Evolutionary conservation across 768 basidiomycete genomes (phyloP), one percentile per base, ranked within the genome.

Genomic region (Kockovaella imperatae): DNA sequence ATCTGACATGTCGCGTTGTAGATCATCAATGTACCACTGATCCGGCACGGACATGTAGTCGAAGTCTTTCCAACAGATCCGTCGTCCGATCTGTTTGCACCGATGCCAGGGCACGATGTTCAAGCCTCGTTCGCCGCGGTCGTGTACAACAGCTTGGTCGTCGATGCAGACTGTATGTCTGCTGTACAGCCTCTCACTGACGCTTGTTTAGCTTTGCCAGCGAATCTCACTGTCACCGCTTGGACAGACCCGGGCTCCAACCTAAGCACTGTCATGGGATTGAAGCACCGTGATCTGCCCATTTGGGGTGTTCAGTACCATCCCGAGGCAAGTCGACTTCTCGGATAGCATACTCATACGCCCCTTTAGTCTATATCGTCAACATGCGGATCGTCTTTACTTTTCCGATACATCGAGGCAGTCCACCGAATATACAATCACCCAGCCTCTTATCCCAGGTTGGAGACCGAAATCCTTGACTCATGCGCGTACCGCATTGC

Each of bases 251-350:
- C 50, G 52, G n/a, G 47, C 43, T 4, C 34, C 42, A 25, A 67
- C 69, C n/a, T n/a, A n/a, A n/a, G n/a, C n/a, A n/a, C n/a, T n/a
- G n/a, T n/a, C n/a, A n/a, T n/a, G 43, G 69, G 64, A 1, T 26
- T 70, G n/a, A 44, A 40, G 18, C 67, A 68, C 42, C 40, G 46
- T 25, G 28, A 47, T 24, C 53, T 61, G 45, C 61, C 64, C 1
- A 68, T 66, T 11, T 69, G 54, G 61, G 69, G 69, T 26, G 69
- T 69, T 1, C 69, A 71, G 41, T 71, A 69, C 40, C 69, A 71
- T 47, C 69, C 69, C 3, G 69, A 71, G 55, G 69, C 67, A 42
- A 29, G 50, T 29, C 41, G 18, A 10, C 15, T 11, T 6, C 5
- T 49, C 18, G 13, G 50, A 42, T 13, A 8, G 17, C 15, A 36